phyloP scores from a whole-genome alignment of 2,329 filamentous ascomycete species.

The Aspergillus eucalypticola region DNA sequence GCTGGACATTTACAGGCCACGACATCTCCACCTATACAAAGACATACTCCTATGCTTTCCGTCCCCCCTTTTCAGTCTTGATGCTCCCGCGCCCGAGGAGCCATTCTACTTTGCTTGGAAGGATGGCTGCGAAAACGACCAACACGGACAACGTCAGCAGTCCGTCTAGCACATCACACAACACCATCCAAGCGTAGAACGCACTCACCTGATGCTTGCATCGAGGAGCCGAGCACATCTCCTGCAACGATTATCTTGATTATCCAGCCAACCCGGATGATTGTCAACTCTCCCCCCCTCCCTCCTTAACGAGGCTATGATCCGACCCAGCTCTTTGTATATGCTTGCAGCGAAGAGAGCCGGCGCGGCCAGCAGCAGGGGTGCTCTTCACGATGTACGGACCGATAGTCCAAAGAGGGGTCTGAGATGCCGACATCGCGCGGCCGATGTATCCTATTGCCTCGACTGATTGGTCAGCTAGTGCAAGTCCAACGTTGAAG shows the following conservation, averaged over 20 bases:
- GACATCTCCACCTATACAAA: slow-evolving; percentile 9
- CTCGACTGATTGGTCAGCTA: slow-evolving; percentile 44
- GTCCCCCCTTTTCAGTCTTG: slow-evolving; percentile 21
- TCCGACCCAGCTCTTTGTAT: slow-evolving; percentile 29
- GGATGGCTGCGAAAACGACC: slow-evolving; percentile 24
- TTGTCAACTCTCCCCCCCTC: slow-evolving; percentile 17
- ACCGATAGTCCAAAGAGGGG: slow-evolving; percentile 24
- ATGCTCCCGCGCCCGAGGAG: slow-evolving; percentile 19
- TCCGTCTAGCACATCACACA: slow-evolving; percentile 17
- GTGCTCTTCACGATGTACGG: slow-evolving; percentile 30
- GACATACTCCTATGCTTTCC: slow-evolving; percentile 11
- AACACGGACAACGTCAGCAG: slow-evolving; percentile 31
- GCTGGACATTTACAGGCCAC: neutral
- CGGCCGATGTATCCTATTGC: slow-evolving; percentile 55
- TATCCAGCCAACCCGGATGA: slow-evolving; percentile 28
- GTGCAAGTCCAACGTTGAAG: neutral
- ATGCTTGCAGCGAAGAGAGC: slow-evolving; percentile 31
- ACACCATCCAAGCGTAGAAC: neutral
- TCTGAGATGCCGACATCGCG: slow-evolving; percentile 42
- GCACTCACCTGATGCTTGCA: slow-evolving; percentile 30
- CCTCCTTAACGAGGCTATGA: slow-evolving; percentile 26
- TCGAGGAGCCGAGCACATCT: slow-evolving; percentile 32
- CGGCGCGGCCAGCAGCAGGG: slow-evolving; percentile 27
- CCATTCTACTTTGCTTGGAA: slow-evolving; percentile 29
- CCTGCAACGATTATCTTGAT: slow-evolving; percentile 33